Base-by-base conservation (phyloP, 306 rosid species). In the Sicyos edulis region DNA sequence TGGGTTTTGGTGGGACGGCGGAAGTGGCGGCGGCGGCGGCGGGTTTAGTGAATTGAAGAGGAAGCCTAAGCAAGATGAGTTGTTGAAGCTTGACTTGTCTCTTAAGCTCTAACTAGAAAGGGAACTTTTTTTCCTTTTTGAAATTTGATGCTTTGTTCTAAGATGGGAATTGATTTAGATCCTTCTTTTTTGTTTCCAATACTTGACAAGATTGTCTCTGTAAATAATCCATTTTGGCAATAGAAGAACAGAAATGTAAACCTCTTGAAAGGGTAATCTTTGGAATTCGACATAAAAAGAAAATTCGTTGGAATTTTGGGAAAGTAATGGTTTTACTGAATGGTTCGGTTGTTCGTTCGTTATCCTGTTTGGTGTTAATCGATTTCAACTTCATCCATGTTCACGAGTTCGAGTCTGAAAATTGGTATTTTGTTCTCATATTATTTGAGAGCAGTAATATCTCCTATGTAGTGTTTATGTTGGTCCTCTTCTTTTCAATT, bases 71-170 rank as follows among this genome's bases (percentile, higher is more conserved):
- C 84, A 84, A 83, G 92, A 91, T 54, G 92, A 92, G 58, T 72
- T 86, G 72, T 86, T 85, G 79, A 88, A 86, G 76, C 96, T 92
- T 75, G 98, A 92, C 86, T 88, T 92, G 88, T 88, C 96, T 73
- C 98, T 92, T 68, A 92, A 83, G 85, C 96, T 92, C 83, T 90
- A 74, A 91, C 40, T 51, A 37, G 77, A n/a, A 66, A 76, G 26
- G 26, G 63, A 20, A 77, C 61, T 75, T 53, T 45, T 70, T 61
- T 78, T 45, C 56, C 73, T 61, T 67, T 72, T 24, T 77, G 70
- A 1, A 65, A 52, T 64, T 64, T 19, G 10, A 57, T 67, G 42
- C 10, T 53, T 72, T 62, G 22, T 71, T 14, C 44, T 26, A 26
- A 26, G 29, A 26, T 26, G 29, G 49, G 73, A 20, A 51, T 49